These are phyloP conservation scores for Elsinoe fawcettii DNA, from an alignment of 2,329 filamentous ascomycete genomes.

Conservation along the genomic window DNA sequence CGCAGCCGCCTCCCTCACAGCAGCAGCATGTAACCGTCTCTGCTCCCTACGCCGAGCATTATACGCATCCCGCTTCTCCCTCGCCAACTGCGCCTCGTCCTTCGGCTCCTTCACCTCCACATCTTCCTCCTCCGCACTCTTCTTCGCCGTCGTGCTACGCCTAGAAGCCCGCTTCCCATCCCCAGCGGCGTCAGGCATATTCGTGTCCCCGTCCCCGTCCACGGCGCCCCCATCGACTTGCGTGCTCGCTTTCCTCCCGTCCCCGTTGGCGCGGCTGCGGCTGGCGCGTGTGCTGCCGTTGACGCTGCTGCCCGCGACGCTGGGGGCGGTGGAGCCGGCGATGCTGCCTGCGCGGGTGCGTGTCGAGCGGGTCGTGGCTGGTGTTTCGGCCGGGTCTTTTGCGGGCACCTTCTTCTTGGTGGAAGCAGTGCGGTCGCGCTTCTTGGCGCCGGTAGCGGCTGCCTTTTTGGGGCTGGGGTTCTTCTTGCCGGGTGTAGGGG, in stretches of 20 bases:
- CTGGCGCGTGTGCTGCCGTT: background rate
- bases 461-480: background rate
- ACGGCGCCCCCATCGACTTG: background rate
- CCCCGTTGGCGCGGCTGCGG: slow-evolving; percentile 5
- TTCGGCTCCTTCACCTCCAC: slow-evolving; percentile 9
- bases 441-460: background rate
- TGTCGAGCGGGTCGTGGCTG: slow-evolving; percentile 1
- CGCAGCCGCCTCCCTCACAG: background rate
- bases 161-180: slow-evolving; percentile 9
- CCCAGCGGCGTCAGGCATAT: background rate
- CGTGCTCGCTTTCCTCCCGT: slow-evolving; percentile 8
- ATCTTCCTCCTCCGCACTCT: slow-evolving; percentile 11
- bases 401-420: background rate
- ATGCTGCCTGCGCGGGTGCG: slow-evolving; percentile 6
- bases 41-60: slow-evolving; percentile 18
- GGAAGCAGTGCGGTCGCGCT: background rate
- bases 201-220: background rate
- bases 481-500: background rate
- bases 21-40: background rate
- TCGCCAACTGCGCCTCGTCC: slow-evolving; percentile 8
- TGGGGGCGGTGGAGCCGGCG: background rate
- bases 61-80: slow-evolving; percentile 17
- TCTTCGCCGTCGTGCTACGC: background rate
- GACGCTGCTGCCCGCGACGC: slow-evolving; percentile 1
- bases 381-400: background rate